Base-by-base conservation (phyloP, 805 yeast genomes). In the Sugiyamaella chiloensis region DNA sequence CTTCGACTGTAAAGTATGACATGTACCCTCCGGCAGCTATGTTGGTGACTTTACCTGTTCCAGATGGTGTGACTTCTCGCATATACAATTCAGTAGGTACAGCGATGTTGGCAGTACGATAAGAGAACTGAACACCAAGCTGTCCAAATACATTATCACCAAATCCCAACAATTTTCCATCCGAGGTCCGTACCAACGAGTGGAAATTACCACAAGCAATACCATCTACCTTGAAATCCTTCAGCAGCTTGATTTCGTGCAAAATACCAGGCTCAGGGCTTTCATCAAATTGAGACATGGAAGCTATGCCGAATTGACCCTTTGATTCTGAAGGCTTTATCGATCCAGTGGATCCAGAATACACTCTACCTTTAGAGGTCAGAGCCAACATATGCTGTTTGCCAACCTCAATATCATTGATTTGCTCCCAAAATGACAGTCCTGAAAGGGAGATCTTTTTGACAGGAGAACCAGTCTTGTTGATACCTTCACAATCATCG, bases 101-200 rank as follows among this genome's bases (percentile, higher is more conserved):
- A 3, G 95, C 78, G 40, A 83, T 73, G 37, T 76, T 69, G 57
- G 85, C 91, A 14, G 84, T 79, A 50, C 79, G 79, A 60, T 80
- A 80, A 19, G 76, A 71, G 41, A 85, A 81, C 5, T 80, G 80
- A 40, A 79, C 72, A 8, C 91, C 96, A 47, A 91, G 71, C 60
- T 93, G 91, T n/a, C 98, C 98, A 63, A 69, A 79, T 2, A 78
- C 72, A 63, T 91, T 91, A 49, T 78, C 78, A 20, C 99, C 99
- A 79, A 93, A 90, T 1, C 88, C 76, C 79, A 84, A 85, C n/a
- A 88, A 68, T 44, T 73, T 71, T 6, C 91, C 93, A n/a, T 70
- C 59, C 1, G 70, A 57, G 56, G 87, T 91, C n/a, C 77, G 62
- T 5, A 81, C 91, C 27, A 89, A 62, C 2, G 89, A 78, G 65